Conservation (phyloP, 306 rosid genomes). For the Mimosa pudica region DNA sequence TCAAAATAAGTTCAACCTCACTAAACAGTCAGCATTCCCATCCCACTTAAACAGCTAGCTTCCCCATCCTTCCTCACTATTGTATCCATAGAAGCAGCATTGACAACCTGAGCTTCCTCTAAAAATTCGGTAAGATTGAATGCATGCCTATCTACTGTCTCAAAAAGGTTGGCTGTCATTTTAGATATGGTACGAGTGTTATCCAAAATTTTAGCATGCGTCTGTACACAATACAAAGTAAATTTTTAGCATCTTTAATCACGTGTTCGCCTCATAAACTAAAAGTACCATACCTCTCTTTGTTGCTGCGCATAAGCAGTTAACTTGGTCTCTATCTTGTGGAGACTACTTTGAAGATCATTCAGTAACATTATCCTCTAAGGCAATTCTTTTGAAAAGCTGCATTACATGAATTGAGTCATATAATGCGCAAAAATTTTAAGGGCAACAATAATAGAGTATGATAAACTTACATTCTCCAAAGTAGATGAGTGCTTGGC, state of each 20-base stretch:
- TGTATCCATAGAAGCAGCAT: slow-evolving; percentile 79
- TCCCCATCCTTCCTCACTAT: slow-evolving; percentile 63
- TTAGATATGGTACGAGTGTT: slow-evolving; percentile 83
- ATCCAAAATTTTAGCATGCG: slow-evolving; percentile 91
- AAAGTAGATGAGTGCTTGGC: slow-evolving; percentile 86
- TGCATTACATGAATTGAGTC: slow-evolving; percentile 53
- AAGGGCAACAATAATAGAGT: slow-evolving; percentile 13
- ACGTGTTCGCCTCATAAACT: slow-evolving; percentile 16
- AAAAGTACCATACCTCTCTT: slow-evolving; percentile 62
- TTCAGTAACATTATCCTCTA: slow-evolving; percentile 84
- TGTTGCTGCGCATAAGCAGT: slow-evolving; percentile 87
- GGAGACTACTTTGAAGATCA: slow-evolving; percentile 89
- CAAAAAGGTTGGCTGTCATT: slow-evolving; percentile 80
- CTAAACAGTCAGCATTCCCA: no score
- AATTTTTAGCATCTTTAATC: slow-evolving; percentile 31
- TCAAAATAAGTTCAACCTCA: slow-evolving; percentile 8
- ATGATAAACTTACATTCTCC: slow-evolving; percentile 68
- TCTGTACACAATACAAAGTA: slow-evolving; percentile 50
- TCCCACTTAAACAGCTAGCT: no score
- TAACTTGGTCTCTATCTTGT: slow-evolving; percentile 85
- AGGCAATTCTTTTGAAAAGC: slow-evolving; percentile 91
- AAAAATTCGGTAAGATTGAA: slow-evolving; percentile 76
- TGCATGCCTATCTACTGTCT: slow-evolving; percentile 82
- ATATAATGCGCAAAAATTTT: slow-evolving; percentile 29
- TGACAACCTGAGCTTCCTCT: slow-evolving; percentile 84